These are phyloP conservation scores for Xylariaceae sp. DNA, from an alignment of 2,329 filamentous ascomycete genomes.

Conservation along the genomic window DNA sequence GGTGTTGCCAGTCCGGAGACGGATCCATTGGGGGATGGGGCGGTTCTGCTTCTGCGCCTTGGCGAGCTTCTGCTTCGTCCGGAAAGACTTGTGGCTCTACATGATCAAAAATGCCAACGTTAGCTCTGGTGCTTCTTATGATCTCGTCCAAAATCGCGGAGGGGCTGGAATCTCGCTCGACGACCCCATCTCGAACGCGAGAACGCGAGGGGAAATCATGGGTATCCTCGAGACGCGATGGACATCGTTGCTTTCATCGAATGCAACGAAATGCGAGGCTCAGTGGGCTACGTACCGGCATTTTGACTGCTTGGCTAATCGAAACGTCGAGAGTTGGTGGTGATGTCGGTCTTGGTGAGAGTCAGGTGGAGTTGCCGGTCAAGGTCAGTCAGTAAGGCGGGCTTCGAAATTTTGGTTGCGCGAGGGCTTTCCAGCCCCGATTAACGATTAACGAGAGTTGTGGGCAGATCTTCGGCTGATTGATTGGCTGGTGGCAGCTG, in stretches of 20 bases:
- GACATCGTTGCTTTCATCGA: background rate
- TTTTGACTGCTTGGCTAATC: conserved; percentile 37
- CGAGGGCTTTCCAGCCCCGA: conserved; percentile 33
- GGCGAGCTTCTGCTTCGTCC: conserved; percentile 99
- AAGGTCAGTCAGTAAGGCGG: conserved; percentile 15
- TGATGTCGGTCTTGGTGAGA: conserved; percentile 24
- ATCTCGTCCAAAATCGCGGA: background rate
- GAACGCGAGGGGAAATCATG: background rate
- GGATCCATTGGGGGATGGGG: conserved; percentile 99
- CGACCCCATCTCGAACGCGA: background rate
- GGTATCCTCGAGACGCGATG: background rate
- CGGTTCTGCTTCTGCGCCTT: conserved; percentile 99
- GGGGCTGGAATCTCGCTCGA: background rate
- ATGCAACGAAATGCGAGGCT: background rate
- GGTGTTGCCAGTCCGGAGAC: conserved; percentile 96
- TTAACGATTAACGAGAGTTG: conserved; percentile 18
- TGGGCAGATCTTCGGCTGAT: conserved; percentile 26
- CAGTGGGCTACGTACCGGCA: conserved; percentile 36
- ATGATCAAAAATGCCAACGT: conserved; percentile 28
- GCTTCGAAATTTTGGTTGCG: conserved; percentile 26
- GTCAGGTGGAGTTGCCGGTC: conserved; percentile 25
- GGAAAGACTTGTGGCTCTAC: conserved; percentile 99
- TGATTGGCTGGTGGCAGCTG: background rate
- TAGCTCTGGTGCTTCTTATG: conserved; percentile 8
- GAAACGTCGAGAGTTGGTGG: conserved; percentile 34